Percentiles rank a stretch among this genome's conserved stretches.
These are phyloP conservation scores for Ampelomyces quisqualis DNA, from an alignment of 2,329 filamentous ascomycete genomes.

Conservation along the genomic window DNA sequence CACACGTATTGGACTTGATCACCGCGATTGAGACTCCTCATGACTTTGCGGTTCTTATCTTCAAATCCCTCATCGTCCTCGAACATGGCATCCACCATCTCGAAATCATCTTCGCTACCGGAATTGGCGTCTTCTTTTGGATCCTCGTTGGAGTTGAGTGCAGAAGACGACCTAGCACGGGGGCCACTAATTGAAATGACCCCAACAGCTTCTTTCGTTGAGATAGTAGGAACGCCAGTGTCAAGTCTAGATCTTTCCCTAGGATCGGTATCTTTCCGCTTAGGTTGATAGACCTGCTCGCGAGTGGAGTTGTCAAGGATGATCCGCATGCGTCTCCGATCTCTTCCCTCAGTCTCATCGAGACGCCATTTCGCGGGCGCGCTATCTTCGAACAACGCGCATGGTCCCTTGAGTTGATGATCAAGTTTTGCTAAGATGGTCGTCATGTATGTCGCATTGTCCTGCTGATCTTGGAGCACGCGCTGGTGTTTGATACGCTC, in stretches of 20 bases:
- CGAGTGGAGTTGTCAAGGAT: constrained; percentile 70
- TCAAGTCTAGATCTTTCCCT: constrained; percentile 52
- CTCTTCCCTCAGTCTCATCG: constrained; percentile 91
- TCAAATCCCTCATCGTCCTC: constrained; percentile 84
- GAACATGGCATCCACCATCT: constrained; percentile 91
- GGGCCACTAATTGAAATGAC: constrained; percentile 30
- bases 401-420: constrained; percentile 73
- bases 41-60: constrained; percentile 97
- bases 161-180: constrained; percentile 24
- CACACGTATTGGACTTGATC: constrained; percentile 92
- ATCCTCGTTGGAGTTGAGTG: constrained; percentile 22
- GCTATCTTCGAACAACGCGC: constrained; percentile 73
- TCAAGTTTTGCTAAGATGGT: constrained; percentile 78
- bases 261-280: constrained; percentile 66
- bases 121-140: constrained; percentile 46
- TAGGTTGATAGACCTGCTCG: constrained; percentile 79
- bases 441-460: constrained; percentile 76
- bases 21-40: constrained; percentile 86
- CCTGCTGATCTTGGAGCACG: constrained; percentile 86
- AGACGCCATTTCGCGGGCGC: constrained; percentile 78
- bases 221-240: constrained; percentile 43
- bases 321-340: constrained; percentile 87
- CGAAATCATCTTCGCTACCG: constrained; percentile 82
- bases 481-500: constrained; percentile 92
- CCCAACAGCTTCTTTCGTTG: constrained; percentile 31